Evolutionary conservation across 305 asterid species (phyloP).

Genomic region (Plantago rigida): DNA sequence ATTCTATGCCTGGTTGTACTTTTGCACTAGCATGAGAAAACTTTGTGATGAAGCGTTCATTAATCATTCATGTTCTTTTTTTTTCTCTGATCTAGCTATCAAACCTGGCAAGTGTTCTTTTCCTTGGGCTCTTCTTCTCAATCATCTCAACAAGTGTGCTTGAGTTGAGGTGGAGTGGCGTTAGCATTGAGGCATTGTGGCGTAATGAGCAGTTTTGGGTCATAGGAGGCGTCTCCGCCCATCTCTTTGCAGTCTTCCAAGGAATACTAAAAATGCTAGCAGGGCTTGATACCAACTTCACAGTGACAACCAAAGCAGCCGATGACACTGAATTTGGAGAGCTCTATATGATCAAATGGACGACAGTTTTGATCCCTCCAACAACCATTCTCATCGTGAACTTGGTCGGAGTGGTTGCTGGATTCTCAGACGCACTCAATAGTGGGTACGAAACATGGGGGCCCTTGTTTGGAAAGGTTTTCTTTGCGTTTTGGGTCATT

Average conservation of each 20-base stretch:
- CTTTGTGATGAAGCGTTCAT: neutral
- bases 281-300: conserved; percentile 85
- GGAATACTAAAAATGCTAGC: conserved; percentile 89
- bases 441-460: conserved; percentile 93
- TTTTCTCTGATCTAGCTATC: conserved; percentile 43
- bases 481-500: conserved; percentile 91
- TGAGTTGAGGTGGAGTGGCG: conserved; percentile 93
- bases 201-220: conserved; percentile 98
- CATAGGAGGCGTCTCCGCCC: conserved; percentile 88
- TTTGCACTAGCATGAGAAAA: too few relatives aligned
- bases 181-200: conserved; percentile 88
- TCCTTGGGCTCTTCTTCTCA: conserved; percentile 76
- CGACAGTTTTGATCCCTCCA: conserved; percentile 90
- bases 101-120: conserved; percentile 69
- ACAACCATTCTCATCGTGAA: conserved; percentile 68
- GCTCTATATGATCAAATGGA: conserved; percentile 83
- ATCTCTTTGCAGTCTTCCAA: conserved; percentile 90
- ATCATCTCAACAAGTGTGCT: conserved; percentile 73
- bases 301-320: conserved; percentile 72
- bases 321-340: conserved; percentile 82
- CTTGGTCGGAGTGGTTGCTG: conserved; percentile 86
- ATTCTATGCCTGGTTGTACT: too few relatives aligned
- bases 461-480: conserved; percentile 78
- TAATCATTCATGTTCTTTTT: neutral
- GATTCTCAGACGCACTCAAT: conserved; percentile 84